Base-by-base conservation (phyloP, 495 filamentous ascomycete species). In the Hypoxylon rickii region DNA sequence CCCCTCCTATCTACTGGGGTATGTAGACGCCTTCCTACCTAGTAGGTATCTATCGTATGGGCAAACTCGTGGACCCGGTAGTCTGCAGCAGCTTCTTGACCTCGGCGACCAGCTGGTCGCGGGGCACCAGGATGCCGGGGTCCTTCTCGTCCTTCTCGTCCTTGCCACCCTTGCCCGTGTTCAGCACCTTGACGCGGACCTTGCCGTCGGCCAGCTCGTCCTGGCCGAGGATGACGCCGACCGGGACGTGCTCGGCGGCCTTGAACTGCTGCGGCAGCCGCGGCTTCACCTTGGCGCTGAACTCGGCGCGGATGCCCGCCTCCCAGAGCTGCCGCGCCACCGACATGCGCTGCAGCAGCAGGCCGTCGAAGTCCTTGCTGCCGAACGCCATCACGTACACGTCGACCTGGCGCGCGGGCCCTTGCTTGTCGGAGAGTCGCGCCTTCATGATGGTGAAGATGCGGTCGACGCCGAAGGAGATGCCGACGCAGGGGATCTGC, bases 361-460 rank as follows among this genome's bases (percentile, higher is more conserved):
- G 71, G 13, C 90, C 89, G 3, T 76, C 85, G 72, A 90, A 90
- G 12, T 83, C 86, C 69, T 89, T 90, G 22, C 87, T 86, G 50
- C 89, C 89, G 59, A 92, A 87, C 0, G 89, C 89, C 86, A 92
- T 90, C 60, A 92, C 81, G 73, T 80, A 90, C 37, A 87, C 89
- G 58, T 91, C 88, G 2, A 89, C 80, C 67, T 92, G 87, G 20
- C 51, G 54, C 16, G 37, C 20, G 26, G 46, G 49, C 1, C 20
- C 38, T 1, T 44, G 24, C 10, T 43, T 57, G 53, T 83, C 89
- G 20, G 66, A 75, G 19, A 82, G 79, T 15, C 80, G 81, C n/a
- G 85, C 79, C 67, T 90, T 89, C 21, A 81, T 86, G 70, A 92
- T 87, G 32, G 83, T 86, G 72, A 90, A 91, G 58, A 92, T 92